Evolutionary conservation across 2,329 filamentous ascomycete genomes (phyloP).

Genomic region (Aspergillus tanneri): DNA sequence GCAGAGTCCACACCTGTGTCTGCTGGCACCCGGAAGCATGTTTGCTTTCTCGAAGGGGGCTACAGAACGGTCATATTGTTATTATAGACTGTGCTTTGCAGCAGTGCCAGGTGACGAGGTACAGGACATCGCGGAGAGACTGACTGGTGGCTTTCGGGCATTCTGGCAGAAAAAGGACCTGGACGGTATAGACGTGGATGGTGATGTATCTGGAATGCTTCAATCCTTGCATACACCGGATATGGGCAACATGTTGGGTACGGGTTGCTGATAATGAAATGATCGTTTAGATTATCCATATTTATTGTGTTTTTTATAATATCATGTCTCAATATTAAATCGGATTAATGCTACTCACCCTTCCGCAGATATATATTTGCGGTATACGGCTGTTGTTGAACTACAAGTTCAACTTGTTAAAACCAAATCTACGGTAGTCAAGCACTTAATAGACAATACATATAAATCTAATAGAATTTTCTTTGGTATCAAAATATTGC

Average conservation of each 20-base stretch:
- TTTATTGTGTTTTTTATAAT: background rate
- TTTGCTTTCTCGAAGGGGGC: constrained; percentile 69
- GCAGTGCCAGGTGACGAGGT: constrained; percentile 74
- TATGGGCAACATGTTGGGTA: constrained; percentile 16
- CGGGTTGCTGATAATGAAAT: constrained; percentile 15
- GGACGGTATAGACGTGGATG: constrained; percentile 28
- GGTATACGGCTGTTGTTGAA: too few species aligned
- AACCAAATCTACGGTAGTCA: too few species aligned
- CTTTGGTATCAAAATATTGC: background rate
- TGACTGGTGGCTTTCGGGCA: constrained; percentile 65
- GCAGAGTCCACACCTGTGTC: constrained; percentile 65
- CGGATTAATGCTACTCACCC: background rate
- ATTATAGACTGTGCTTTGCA: constrained; percentile 79
- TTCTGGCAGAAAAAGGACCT: constrained; percentile 75
- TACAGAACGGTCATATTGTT: constrained; percentile 63
- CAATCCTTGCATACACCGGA: constrained; percentile 6
- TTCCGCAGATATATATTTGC: too few species aligned
- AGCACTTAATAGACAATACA: too few species aligned
- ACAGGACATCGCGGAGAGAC: constrained; percentile 59
- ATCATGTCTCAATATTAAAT: background rate
- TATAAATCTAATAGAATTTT: background rate
- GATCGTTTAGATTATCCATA: background rate
- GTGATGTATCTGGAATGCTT: constrained; percentile 10
- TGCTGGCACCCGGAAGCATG: constrained; percentile 69
- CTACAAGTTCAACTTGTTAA: too few species aligned